Evolutionary conservation across 805 yeast species (phyloP).

Genomic region (Yamadazyma philogaea): DNA sequence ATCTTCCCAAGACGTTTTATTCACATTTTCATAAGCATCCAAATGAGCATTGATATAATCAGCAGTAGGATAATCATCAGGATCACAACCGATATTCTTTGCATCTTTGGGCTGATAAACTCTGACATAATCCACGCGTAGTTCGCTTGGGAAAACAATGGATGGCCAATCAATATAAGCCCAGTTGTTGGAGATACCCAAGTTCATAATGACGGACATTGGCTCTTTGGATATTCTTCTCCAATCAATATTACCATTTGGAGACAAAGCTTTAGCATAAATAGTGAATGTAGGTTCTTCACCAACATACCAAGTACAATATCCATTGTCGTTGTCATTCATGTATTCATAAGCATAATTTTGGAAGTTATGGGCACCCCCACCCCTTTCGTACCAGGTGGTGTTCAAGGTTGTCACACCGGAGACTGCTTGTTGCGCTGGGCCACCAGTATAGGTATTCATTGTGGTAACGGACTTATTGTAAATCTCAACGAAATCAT

Average conservation of each 20-base stretch:
- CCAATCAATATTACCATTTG: constrained; percentile 87
- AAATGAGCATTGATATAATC: constrained; percentile 75
- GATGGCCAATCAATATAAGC: constrained; percentile 89
- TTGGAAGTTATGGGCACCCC: constrained; percentile 55
- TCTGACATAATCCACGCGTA: constrained; percentile 83
- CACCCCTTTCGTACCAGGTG: constrained; percentile 76
- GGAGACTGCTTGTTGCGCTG: constrained; percentile 89
- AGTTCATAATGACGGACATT: constrained; percentile 81
- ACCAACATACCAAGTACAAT: constrained; percentile 85
- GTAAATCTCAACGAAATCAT: constrained; percentile 69
- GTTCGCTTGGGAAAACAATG: constrained; percentile 69
- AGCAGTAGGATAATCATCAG: constrained; percentile 76
- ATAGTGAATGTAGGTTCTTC: constrained; percentile 71
- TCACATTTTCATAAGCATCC: constrained; percentile 65
- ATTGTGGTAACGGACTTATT: constrained; percentile 68
- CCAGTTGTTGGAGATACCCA: constrained; percentile 92
- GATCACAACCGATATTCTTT: constrained; percentile 76
- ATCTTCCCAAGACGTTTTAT: constrained; percentile 67
- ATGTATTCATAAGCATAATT: constrained; percentile 73
- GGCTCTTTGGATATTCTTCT: constrained; percentile 86
- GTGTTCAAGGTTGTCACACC: constrained; percentile 75
- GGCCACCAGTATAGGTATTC: constrained; percentile 92
- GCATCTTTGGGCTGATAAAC: constrained; percentile 79
- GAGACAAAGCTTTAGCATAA: constrained; percentile 71
- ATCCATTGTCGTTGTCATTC: constrained; percentile 62